Percentiles rank a stretch among this genome's conserved stretches.
Evolutionary conservation across 345 rosid genomes (phyloP).

Genomic region (Moringa oleifera): DNA sequence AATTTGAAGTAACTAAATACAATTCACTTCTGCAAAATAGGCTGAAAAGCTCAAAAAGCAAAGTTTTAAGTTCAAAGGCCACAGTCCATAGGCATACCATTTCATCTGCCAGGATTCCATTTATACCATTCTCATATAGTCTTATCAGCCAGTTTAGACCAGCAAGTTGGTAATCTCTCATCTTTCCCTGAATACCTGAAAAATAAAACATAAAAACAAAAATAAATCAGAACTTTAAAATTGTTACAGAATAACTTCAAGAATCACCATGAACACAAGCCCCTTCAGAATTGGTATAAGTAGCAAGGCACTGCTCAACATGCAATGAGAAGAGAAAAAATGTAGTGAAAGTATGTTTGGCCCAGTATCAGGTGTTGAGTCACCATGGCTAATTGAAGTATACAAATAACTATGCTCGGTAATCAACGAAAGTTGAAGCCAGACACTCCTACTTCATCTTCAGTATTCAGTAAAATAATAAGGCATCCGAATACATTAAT

Average conservation of each 20-base stretch:
- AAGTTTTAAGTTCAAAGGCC: neutral
- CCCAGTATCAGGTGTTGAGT: no score
- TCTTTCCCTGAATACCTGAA: conserved; percentile 90
- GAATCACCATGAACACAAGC: neutral
- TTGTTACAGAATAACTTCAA: neutral
- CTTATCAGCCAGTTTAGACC: conserved; percentile 96
- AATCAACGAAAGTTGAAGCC: no score
- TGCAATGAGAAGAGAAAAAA: no score
- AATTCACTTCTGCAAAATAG: neutral
- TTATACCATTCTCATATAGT: conserved; percentile 93
- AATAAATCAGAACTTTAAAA: neutral
- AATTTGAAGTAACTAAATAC: neutral
- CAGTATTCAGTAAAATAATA: no score
- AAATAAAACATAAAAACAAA: neutral
- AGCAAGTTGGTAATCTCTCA: conserved; percentile 98
- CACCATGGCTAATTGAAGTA: no score
- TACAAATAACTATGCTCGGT: no score
- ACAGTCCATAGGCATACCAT: conserved; percentile 45
- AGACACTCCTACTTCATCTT: no score
- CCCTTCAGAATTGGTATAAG: no score
- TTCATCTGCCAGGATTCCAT: conserved; percentile 96
- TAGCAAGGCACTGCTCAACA: no score
- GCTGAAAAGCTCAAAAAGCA: neutral
- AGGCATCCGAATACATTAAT: no score
- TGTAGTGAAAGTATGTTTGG: no score